These are phyloP conservation scores for Spizellomyces sp. DNA, from an alignment of 192 early-diverging fungal genomes.

Conservation along the genomic window DNA sequence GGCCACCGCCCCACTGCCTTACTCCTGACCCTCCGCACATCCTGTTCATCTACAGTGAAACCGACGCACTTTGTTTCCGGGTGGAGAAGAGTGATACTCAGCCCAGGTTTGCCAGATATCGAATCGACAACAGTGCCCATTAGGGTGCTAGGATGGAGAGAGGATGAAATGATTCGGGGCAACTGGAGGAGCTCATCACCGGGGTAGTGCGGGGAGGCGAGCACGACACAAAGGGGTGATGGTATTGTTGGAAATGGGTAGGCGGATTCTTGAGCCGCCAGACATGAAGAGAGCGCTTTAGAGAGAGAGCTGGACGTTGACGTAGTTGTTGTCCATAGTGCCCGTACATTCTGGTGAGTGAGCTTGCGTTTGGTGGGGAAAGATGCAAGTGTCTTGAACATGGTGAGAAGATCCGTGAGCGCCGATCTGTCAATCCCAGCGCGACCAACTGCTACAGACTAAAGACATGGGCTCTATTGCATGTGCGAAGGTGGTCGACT, in stretches of 20 bases:
- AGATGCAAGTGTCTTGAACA: no score
- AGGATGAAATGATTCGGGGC: background rate
- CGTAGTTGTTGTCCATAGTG: conserved; percentile 23
- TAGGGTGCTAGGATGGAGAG: conserved; percentile 3
- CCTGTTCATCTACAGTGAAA: conserved; percentile 4
- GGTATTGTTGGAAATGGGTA: background rate
- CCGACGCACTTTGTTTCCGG: background rate
- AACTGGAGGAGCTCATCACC: background rate
- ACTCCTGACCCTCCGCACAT: conserved; percentile 5
- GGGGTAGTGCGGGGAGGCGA: conserved; percentile 14
- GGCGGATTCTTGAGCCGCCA: background rate
- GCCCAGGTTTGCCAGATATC: background rate
- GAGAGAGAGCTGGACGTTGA: conserved; percentile 6
- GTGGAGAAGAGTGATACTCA: conserved; percentile 6
- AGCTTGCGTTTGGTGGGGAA: no score
- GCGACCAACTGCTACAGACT: no score
- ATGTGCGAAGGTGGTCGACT: no score
- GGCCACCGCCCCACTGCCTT: conserved; percentile 36
- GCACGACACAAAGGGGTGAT: conserved; percentile 22
- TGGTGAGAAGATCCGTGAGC: no score
- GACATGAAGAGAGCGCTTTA: conserved; percentile 6
- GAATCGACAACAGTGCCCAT: conserved; percentile 26
- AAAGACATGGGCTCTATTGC: no score
- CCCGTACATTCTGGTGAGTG: background rate
- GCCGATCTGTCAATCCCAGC: no score